These are phyloP conservation scores for Vachellia collinsii DNA, from an alignment of 306 rosid genomes.

Conservation along the genomic window DNA sequence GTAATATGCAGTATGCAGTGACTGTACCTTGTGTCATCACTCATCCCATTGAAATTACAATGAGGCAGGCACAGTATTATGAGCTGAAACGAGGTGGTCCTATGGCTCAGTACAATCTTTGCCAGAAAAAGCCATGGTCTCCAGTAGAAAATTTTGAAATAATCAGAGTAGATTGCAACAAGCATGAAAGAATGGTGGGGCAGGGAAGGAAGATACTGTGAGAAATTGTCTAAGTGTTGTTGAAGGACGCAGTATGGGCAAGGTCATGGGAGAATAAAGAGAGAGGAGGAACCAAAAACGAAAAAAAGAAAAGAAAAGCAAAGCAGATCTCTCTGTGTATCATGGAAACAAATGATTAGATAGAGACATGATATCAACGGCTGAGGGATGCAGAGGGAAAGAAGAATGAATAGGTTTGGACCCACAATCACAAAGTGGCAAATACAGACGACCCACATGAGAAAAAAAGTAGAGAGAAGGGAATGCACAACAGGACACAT, in stretches of 20 bases:
- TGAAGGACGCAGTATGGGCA: constrained; percentile 43
- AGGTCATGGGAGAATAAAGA: constrained; percentile 26
- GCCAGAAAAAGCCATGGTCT: not conserved
- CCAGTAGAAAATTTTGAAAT: not conserved
- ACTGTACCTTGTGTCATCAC: not conserved
- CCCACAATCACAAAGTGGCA: constrained; percentile 57
- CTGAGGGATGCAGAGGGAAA: constrained; percentile 16
- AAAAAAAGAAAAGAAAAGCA: not conserved
- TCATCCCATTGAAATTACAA: not conserved
- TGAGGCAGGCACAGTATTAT: not conserved
- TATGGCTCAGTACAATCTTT: not conserved
- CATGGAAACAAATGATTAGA: constrained; percentile 41
- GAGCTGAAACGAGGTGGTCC: constrained; percentile 11
- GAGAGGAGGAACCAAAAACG: not conserved
- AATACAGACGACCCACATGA: constrained; percentile 37
- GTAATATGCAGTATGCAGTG: not conserved
- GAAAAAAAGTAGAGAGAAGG: not conserved
- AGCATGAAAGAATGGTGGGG: constrained; percentile 11
- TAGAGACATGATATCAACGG: constrained; percentile 27
- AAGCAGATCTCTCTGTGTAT: constrained; percentile 27
- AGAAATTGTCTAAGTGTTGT: not conserved
- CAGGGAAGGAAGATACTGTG: not conserved
- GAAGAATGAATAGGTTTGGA: not conserved
- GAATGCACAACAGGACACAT: not conserved
- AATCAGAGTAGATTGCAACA: not conserved